A percentile compares a stretch with the other conserved stretches of the same genome.
phyloP scores from a whole-genome alignment of 2,329 filamentous ascomycete genomes.

The Sporothrix variecibatus region DNA sequence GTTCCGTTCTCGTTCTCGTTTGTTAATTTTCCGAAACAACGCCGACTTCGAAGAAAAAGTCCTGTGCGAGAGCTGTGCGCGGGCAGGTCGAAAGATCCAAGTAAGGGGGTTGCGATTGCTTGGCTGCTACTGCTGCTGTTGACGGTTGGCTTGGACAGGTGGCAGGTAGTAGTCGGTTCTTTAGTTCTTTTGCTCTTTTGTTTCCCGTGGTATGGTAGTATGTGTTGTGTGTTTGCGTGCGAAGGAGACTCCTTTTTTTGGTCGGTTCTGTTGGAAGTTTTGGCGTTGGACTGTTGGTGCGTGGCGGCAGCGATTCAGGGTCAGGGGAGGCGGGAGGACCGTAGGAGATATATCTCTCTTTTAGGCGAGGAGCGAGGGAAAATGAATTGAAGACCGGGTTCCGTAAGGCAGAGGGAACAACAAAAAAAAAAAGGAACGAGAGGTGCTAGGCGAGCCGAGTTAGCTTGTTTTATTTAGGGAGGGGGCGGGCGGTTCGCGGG shows the following conservation, averaged over 20 bases:
- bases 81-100: not conserved
- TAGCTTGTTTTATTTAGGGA: slow-evolving; percentile 14
- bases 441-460: slow-evolving; percentile 17
- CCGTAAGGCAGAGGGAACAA: slow-evolving; percentile 13
- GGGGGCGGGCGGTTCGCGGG: slow-evolving; percentile 5
- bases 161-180: not conserved
- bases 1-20: not conserved
- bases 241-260: not conserved
- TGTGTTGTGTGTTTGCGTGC: not conserved
- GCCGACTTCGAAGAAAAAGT: not conserved
- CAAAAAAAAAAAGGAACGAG: not conserved
- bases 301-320: not conserved
- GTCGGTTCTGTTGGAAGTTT: slow-evolving; percentile 3
- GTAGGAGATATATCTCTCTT: slow-evolving; percentile 15
- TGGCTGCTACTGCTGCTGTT: not conserved
- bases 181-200: not conserved
- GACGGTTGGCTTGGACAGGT: not conserved
- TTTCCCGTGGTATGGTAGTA: not conserved
- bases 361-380: not conserved
- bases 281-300: not conserved
- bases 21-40: slow-evolving; percentile 2
- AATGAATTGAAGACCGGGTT: not conserved
- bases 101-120: not conserved
- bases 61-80: not conserved
- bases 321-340: not conserved